Conservation (phyloP, 495 filamentous ascomycete species). For the Aspergillus wentii region DNA sequence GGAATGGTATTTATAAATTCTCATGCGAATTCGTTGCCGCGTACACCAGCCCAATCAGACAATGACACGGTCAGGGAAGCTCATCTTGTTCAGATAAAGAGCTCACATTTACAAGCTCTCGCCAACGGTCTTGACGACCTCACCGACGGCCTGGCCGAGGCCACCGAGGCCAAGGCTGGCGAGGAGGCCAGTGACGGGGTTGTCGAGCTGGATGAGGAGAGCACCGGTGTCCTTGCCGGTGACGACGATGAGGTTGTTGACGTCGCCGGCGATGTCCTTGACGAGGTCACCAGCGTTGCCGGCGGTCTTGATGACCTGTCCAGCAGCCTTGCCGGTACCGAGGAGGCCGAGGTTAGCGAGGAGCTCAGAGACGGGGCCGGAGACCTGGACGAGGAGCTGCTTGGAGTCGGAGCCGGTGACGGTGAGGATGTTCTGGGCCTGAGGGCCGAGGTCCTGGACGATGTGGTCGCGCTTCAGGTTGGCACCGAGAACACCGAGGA, state of each 20-base stretch:
- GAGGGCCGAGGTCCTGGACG: conserved; percentile 28
- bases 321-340: conserved; percentile 21
- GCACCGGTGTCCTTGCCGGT: conserved; percentile 23
- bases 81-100: no score
- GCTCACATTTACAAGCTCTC: conserved; percentile 35
- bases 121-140: conserved; percentile 31
- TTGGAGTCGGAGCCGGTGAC: conserved; percentile 30
- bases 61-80: no score
- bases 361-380: conserved; percentile 25
- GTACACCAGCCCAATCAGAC: no score
- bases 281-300: conserved; percentile 33
- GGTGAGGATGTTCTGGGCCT: conserved; percentile 22
- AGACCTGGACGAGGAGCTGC: conserved; percentile 30
- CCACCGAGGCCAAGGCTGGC: conserved; percentile 32
- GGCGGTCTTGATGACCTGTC: conserved; percentile 24
- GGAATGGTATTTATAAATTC: no score
- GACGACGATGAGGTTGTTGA: conserved; percentile 28
- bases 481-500: conserved; percentile 7
- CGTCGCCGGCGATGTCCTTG: conserved; percentile 24
- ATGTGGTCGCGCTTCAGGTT: conserved; percentile 17
- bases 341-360: conserved; percentile 25
- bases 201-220: conserved; percentile 34
- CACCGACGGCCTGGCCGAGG: conserved; percentile 26
- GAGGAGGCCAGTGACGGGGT: conserved; percentile 26
- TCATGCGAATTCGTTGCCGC: no score